Evolutionary conservation across 2,329 filamentous ascomycete genomes (phyloP).

Genomic region (Apiospora marii): DNA sequence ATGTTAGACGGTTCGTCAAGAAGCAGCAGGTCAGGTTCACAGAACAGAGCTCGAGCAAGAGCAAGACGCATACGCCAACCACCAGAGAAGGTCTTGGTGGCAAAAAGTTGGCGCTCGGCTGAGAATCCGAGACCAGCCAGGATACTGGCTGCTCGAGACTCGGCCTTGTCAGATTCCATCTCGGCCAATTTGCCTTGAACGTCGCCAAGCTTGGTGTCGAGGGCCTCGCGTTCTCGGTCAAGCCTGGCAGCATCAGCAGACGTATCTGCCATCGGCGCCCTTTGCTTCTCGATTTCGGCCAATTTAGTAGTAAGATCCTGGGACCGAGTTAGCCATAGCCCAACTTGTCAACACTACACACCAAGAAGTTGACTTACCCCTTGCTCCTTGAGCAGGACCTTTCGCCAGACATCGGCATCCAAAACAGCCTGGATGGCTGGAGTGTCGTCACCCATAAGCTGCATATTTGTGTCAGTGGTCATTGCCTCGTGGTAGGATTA

Average conservation of each 20-base stretch:
- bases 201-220: conserved; percentile 90
- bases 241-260: conserved; percentile 86
- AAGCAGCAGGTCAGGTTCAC: conserved; percentile 92
- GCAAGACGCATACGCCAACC: conserved; percentile 99
- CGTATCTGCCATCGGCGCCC: conserved; percentile 85
- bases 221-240: conserved; percentile 86
- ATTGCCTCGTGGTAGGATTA: background rate
- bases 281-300: conserved; percentile 77
- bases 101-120: conserved; percentile 85
- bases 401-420: conserved; percentile 98
- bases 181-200: conserved; percentile 91
- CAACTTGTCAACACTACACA: background rate
- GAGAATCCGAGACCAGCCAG: conserved; percentile 97
- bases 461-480: conserved; percentile 33
- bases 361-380: conserved; percentile 60
- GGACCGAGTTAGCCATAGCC: conserved; percentile 40
- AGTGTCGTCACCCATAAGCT: conserved; percentile 96
- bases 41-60: conserved; percentile 93
- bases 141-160: conserved; percentile 93
- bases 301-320: conserved; percentile 81
- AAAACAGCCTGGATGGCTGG: conserved; percentile 93
- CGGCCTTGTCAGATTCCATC: conserved; percentile 99
- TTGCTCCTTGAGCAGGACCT: conserved; percentile 91
- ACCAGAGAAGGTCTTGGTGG: conserved; percentile 98
- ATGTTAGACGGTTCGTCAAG: conserved; percentile 99